Conservation (phyloP, 176 grass and related monocot species). For the Oryza punctata region DNA sequence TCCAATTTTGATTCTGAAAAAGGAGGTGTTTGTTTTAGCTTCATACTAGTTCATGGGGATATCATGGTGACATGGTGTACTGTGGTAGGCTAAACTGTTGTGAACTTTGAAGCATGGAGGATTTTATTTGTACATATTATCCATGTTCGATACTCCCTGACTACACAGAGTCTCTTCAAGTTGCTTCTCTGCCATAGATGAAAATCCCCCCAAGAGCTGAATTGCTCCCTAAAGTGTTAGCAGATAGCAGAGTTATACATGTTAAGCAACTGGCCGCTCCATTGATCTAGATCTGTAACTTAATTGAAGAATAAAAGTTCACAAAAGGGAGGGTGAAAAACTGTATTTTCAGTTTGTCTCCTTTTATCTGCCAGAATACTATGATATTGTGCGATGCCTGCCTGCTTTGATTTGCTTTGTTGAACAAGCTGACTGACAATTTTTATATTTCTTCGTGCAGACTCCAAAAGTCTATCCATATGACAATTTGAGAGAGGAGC, state of each 20-base stretch:
- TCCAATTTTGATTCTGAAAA: slow-evolving; percentile 1
- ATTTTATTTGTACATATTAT: slow-evolving; percentile 20
- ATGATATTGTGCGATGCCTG: neutral
- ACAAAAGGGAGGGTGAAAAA: neutral
- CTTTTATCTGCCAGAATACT: neutral
- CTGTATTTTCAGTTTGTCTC: neutral
- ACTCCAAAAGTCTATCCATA: slow-evolving; percentile 97
- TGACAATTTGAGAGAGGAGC: slow-evolving; percentile 81
- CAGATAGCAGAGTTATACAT: slow-evolving; percentile 1
- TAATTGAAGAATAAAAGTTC: neutral
- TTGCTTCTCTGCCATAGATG: slow-evolving; percentile 14
- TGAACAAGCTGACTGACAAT: slow-evolving; percentile 9
- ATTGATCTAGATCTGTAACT: neutral
- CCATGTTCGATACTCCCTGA: neutral
- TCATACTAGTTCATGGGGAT: neutral
- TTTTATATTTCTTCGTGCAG: slow-evolving; percentile 42
- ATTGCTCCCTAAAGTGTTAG: neutral
- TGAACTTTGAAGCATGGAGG: neutral
- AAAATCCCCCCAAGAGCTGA: neutral
- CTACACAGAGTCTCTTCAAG: neutral
- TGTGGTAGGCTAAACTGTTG: neutral
- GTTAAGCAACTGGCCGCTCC: neutral
- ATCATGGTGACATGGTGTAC: neutral
- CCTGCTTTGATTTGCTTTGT: neutral
- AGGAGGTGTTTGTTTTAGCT: slow-evolving; percentile 6